Base-by-base conservation (phyloP, 2,329 filamentous ascomycete genomes). In the Stenocarpella maydis region DNA sequence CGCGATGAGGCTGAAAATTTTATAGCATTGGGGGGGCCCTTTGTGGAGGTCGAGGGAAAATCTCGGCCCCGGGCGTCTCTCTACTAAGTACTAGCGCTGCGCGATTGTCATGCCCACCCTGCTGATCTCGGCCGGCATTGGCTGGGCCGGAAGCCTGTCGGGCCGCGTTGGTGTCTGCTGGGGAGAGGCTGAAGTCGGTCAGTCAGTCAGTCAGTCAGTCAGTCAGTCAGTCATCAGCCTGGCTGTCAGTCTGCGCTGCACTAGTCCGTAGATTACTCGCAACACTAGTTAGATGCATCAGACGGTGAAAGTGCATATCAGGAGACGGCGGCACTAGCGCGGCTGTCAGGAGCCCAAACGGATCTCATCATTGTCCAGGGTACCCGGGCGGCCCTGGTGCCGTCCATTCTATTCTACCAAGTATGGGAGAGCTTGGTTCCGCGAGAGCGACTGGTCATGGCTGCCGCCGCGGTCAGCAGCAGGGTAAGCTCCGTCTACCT, bases 1-100 rank as follows among this genome's bases (percentile, higher is more conserved):
- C 71, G 69, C 74, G 72, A 74, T 68, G 70, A 73, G 55, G 71
- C 69, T 49, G 43, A 63, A 49, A 37, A 37, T 63, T 63, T 63
- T 63, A 63, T 63, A 63, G 58, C 28, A 49, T 24, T 61, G 58
- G 58, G 58, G 58, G 58, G 41, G 24, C 58, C 58, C 2, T 61
- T n/a, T 61, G 17, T 37, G 28, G 58, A 49, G 41, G 43, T 21
- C 34, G 19, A 37, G 21, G 28, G 28, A 63, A 63, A 63, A 49
- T n/a, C 43, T 37, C 24, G 15, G 58, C 58, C 55, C 28, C 34
- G 2, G 17, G n/a, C 34, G 54, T 28, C 39, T n/a, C n/a, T n/a
- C n/a, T n/a, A n/a, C n/a, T n/a, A n/a, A n/a, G 55, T 31, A 24
- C n/a, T 45, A 45, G 39, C 39, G 58, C 58, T 49, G 58, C 58